A percentile compares a stretch with the other conserved stretches of the same genome.
Conservation (phyloP, 2,329 filamentous ascomycete species). For the Colletotrichum magnum region DNA sequence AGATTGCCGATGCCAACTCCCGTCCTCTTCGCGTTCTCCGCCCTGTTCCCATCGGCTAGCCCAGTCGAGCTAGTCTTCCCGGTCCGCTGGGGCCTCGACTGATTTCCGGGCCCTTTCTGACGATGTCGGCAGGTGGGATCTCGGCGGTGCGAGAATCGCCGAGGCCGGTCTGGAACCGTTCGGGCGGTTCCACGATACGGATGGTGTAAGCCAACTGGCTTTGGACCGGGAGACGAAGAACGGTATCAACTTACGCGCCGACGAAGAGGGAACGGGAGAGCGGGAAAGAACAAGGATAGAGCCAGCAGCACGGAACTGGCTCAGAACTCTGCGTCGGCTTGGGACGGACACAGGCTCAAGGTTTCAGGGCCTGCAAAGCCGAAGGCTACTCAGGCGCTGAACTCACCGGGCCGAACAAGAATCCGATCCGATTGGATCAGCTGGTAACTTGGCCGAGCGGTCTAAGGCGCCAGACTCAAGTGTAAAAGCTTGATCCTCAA, state of each 20-base stretch:
- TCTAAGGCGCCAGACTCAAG: conserved; percentile 42
- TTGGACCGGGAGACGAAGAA: neutral
- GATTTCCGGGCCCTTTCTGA: conserved; percentile 9
- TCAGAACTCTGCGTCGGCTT: neutral
- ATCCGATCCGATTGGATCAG: neutral
- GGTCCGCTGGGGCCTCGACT: conserved; percentile 11
- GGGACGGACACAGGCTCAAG: neutral
- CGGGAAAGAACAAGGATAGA: too few relatives aligned
- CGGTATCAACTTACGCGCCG: neutral
- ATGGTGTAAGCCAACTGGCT: too few relatives aligned
- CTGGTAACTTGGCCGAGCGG: conserved; percentile 39
- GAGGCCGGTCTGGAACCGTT: conserved; percentile 7
- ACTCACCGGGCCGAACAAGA: rapidly evolving
- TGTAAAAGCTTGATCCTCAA: conserved; percentile 2
- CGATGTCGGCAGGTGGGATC: conserved; percentile 2
- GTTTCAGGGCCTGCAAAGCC: too few relatives aligned
- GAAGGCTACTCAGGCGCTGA: rapidly evolving
- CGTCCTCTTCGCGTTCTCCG: conserved; percentile 30
- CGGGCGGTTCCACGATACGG: too few relatives aligned
- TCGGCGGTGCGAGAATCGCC: conserved; percentile 22
- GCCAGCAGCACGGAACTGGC: too few relatives aligned
- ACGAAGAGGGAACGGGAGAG: too few relatives aligned
- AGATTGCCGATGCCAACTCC: conserved; percentile 39
- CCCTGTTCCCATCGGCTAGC: conserved; percentile 28
- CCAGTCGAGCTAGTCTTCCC: neutral